Conservation (phyloP, 495 filamentous ascomycete genomes). For the Zalerion maritima region DNA sequence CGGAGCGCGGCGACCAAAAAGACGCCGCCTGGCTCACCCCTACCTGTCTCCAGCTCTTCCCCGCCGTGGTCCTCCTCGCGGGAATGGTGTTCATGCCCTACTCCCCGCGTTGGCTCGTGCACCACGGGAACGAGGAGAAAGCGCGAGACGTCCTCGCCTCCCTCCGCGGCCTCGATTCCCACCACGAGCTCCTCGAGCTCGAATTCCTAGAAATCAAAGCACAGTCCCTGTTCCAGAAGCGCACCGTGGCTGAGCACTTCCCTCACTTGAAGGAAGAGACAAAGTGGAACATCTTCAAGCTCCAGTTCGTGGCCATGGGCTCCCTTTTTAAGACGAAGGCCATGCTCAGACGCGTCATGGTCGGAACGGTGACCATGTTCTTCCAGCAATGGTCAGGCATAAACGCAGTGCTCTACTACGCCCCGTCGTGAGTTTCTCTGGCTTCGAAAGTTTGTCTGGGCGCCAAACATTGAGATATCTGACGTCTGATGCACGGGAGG, state of each 20-base stretch:
- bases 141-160: constrained; percentile 50
- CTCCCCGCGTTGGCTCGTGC: constrained; percentile 65
- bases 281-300: constrained; percentile 45
- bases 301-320: constrained; percentile 58
- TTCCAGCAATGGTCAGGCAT: constrained; percentile 69
- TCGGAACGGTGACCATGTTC: constrained; percentile 55
- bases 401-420: constrained; percentile 46
- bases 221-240: constrained; percentile 65
- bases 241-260: constrained; percentile 54
- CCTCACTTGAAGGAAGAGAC: constrained; percentile 48
- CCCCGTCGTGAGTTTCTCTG: neutral
- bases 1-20: constrained; percentile 38
- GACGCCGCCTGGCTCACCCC: constrained; percentile 58
- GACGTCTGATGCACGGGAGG: neutral
- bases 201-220: constrained; percentile 77
- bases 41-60: constrained; percentile 45
- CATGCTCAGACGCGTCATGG: constrained; percentile 62
- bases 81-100: constrained; percentile 77
- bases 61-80: constrained; percentile 42
- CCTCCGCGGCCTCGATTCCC: constrained; percentile 43
- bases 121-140: constrained; percentile 58
- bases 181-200: constrained; percentile 53
- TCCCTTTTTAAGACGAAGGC: constrained; percentile 56
- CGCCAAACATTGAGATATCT: neutral
- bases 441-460: neutral